Base-by-base conservation (phyloP, 2,329 filamentous ascomycete species). In the Fusarium mundagurra region DNA sequence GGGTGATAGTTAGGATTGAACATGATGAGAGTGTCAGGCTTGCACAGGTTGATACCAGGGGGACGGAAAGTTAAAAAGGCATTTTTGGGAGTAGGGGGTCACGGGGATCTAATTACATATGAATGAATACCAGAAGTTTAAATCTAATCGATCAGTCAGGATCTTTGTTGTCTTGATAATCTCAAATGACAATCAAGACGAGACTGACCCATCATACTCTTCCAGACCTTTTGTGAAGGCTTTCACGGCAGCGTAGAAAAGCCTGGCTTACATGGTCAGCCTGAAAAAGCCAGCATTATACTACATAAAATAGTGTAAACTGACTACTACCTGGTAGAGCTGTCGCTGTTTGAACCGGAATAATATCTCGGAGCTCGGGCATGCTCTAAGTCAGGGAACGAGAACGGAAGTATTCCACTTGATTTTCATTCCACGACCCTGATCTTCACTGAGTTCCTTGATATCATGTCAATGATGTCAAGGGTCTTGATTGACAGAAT, bases 1-100 rank as follows among this genome's bases (percentile, higher is more conserved):
- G n/a, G n/a, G 14, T n/a, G 4, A 60, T 29, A 2, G 64, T 67
- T 0, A 36, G 27, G 22, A 67, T 67, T 5, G 44, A 67, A 3
- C 16, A 67, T 16, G 24, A 67, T 6, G 44, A 50, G 41, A 45
- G 10, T 6, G 29, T 67, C 2, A 31, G 44, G 4, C 14, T 67
- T 17, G 18, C 27, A 14, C 22, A 18, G 8, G 18, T 67, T 6
- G 51, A 67, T 8, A 60, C 38, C 0, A 20, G 31, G n/a, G 51
- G 36, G 16, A 51, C 44, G 4, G 50, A 67, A 20, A 57, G 64
- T 8, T 65, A 6, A 38, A 39, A 8, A 20, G 12, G 22, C 6
- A 31, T 2, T 10, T 8, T 3, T 17, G 14, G n/a, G 14, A 17
- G 1, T 10, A 13, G 3, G 5, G 5, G 2, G 2, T 8, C 8